Percentiles rank a stretch among this genome's conserved stretches.
These are phyloP conservation scores for Clarireedia hainanense DNA, from an alignment of 2,329 filamentous ascomycete genomes.

Conservation along the genomic window DNA sequence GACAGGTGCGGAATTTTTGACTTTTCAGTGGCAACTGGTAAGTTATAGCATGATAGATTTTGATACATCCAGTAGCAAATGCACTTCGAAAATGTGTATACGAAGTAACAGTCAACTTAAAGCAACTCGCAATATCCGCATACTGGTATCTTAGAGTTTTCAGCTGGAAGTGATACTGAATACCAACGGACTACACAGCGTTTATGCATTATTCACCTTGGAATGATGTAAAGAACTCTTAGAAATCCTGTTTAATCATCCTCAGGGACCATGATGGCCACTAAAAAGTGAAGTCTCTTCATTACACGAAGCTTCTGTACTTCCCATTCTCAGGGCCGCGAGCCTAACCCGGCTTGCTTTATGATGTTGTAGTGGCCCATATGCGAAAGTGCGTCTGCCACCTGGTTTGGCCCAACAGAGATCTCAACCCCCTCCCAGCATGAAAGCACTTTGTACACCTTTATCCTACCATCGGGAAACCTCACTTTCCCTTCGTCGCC, in stretches of 20 bases:
- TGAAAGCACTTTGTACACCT: background rate
- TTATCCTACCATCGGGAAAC: background rate
- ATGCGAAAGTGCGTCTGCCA: background rate
- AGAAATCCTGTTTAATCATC: background rate
- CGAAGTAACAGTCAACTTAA: too few relatives aligned
- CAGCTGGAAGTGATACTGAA: background rate
- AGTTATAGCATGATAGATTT: too few relatives aligned
- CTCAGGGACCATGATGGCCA: background rate
- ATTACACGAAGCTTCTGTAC: too few relatives aligned
- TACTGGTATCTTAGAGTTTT: too few relatives aligned
- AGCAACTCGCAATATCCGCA: too few relatives aligned
- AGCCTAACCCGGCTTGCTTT: too few relatives aligned
- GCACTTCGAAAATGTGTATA: too few relatives aligned
- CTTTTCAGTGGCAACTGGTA: too few relatives aligned
- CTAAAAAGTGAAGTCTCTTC: too few relatives aligned
- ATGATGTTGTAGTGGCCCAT: background rate
- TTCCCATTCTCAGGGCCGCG: too few relatives aligned
- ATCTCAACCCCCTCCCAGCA: background rate
- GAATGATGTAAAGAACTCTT: background rate
- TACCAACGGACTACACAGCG: background rate
- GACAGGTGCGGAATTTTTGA: too few relatives aligned
- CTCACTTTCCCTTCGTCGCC: constrained; percentile 39
- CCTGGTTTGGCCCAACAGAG: background rate
- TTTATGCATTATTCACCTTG: background rate
- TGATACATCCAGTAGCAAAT: too few relatives aligned